Evolutionary conservation across 176 grass and related monocot species (phyloP), one percentile per base, ranked within the genome.

Genomic region (Triticum aestivum): DNA sequence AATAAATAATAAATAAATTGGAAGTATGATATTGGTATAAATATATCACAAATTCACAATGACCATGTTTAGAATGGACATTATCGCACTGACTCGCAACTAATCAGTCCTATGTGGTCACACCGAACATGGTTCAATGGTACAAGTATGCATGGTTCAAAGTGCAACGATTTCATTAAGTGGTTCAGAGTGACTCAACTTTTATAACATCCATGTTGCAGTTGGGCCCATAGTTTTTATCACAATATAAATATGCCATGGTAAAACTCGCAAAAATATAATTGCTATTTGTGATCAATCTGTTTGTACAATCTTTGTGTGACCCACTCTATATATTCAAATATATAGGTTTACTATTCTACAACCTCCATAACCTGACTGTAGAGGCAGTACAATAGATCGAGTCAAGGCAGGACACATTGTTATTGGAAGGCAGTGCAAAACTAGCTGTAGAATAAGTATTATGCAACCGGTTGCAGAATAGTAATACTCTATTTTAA

Each of bases 191-290:
- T 75, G 72, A 51, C 39, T 49, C 71, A 74, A 75, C 12, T 47
- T 74, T 74, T 69, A 45, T 33, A 63, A 63, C 61, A 27, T 65
- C 52, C 41, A 78, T 20, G 18, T 79, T 33, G 11, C 4, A 79
- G 56, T 83, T 72, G 65, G 38, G 81, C 4, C 38, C 52, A 42
- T 51, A 71, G 37, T 62, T 79, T 73, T 63, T 52, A 52, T 52
- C 49, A 52, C 49, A 52, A 33, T 32, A 73, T 27, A 38, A 8
- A 38, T 8, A 42, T 42, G 5, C 49, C 27, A 65, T 61, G 23
- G 80, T 30, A 67, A 79, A 79, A 79, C 37, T 73, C 44, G 44
- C 11, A 26, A n/a, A 54, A 51, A 33, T 27, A 83, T 41, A 26
- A 61, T 21, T 82, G 23, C 51, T 29, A 69, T 49, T 69, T 71